These are phyloP conservation scores for Penicillium sp. DNA, from an alignment of 2,329 filamentous ascomycete genomes.

Conservation along the genomic window DNA sequence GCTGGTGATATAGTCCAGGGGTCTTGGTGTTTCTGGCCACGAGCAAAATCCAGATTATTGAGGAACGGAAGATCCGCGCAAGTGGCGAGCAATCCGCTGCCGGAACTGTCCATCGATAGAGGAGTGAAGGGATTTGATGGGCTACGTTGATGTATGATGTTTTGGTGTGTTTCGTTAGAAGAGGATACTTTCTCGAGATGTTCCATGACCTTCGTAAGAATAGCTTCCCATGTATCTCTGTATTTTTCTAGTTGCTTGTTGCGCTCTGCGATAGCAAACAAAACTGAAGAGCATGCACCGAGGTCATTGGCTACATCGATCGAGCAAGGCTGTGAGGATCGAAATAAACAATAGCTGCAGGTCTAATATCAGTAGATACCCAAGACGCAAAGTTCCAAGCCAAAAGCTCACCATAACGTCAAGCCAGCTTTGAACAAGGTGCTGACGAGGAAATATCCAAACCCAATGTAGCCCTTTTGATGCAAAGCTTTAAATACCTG, in stretches of 20 bases:
- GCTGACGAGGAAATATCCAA: constrained; percentile 6
- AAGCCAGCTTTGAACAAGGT: constrained; percentile 5
- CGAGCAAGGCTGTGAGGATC: constrained; percentile 16
- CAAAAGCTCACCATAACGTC: not conserved
- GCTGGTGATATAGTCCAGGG: not conserved
- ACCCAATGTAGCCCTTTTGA: constrained; percentile 6
- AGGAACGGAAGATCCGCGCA: not conserved
- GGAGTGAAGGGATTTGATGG: not conserved
- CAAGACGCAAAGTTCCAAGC: not conserved
- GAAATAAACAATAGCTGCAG: constrained; percentile 17
- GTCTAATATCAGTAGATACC: not conserved
- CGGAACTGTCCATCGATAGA: not conserved
- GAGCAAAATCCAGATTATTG: not conserved
- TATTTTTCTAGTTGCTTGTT: constrained; percentile 16
- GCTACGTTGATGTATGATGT: not conserved
- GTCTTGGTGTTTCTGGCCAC: not conserved
- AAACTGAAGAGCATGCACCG: constrained; percentile 16
- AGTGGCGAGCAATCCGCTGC: not conserved
- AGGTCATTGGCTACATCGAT: constrained; percentile 17
- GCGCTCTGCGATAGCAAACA: constrained; percentile 20
- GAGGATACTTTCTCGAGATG: not conserved
- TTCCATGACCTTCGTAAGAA: constrained; percentile 16
- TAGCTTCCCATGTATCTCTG: constrained; percentile 18
- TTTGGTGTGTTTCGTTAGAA: not conserved
- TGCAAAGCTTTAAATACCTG: constrained; percentile 16